phyloP scores from a whole-genome alignment of 1,284 basidiomycete genomes.

The Ganoderma resinaceum region DNA sequence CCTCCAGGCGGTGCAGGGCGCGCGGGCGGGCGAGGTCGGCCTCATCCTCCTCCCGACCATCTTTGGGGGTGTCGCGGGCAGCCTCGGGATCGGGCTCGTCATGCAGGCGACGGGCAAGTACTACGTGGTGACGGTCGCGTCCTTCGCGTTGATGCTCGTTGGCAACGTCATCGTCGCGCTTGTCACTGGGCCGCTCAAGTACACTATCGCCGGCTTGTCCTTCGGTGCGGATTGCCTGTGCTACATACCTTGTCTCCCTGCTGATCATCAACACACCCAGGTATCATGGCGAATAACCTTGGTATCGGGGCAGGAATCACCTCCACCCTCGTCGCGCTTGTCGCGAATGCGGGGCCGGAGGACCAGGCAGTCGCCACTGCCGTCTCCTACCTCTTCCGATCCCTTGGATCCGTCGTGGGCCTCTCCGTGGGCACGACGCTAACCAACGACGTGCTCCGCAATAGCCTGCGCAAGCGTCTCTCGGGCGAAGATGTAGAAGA shows the following conservation, averaged over 20 bases:
- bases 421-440: constrained; percentile 62
- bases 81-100: constrained; percentile 55
- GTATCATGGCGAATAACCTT: constrained; percentile 48
- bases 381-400: constrained; percentile 71
- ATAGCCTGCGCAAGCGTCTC: constrained; percentile 49
- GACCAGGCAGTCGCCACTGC: constrained; percentile 73
- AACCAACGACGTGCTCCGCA: constrained; percentile 57
- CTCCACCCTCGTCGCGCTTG: constrained; percentile 63
- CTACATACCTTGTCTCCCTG: no score
- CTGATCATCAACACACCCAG: constrained; percentile 35
- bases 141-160: constrained; percentile 46
- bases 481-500: constrained; percentile 54
- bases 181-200: constrained; percentile 46
- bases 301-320: constrained; percentile 62
- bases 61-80: constrained; percentile 54
- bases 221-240: constrained; percentile 44
- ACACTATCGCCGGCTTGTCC: constrained; percentile 47
- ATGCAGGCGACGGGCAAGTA: constrained; percentile 68
- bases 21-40: constrained; percentile 54
- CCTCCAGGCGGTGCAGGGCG: constrained; percentile 59
- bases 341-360: constrained; percentile 63
- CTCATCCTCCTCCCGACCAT: constrained; percentile 58
- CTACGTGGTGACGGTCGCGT: constrained; percentile 55
- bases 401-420: constrained; percentile 64
- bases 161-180: constrained; percentile 49